Percentiles rank a stretch among this genome's conserved stretches.
Evolutionary conservation across 768 basidiomycete species (phyloP).

Genomic region (Leccinum imitatum): DNA sequence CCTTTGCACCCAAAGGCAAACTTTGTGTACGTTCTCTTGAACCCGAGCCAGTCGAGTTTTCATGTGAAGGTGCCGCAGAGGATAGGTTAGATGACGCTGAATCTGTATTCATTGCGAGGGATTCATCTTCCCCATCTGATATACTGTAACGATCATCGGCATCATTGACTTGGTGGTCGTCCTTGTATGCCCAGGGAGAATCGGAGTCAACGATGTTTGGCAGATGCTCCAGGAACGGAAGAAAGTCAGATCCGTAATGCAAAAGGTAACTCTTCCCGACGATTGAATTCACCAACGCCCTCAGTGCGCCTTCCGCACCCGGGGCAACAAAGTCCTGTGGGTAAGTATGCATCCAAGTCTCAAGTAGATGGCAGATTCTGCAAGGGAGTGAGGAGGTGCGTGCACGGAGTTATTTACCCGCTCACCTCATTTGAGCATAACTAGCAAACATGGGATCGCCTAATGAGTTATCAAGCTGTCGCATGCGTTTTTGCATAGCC

Average conservation of each 20-base stretch:
- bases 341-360: slow-evolving; percentile 75
- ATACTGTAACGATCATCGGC: slow-evolving; percentile 60
- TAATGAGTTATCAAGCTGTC: slow-evolving; percentile 66
- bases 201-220: slow-evolving; percentile 67
- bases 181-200: slow-evolving; percentile 70
- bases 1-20: slow-evolving; percentile 52
- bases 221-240: slow-evolving; percentile 74
- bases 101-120: slow-evolving; percentile 31
- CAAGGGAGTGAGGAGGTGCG: slow-evolving; percentile 3
- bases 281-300: slow-evolving; percentile 76
- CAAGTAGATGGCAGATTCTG: slow-evolving; percentile 79
- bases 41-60: slow-evolving; percentile 25
- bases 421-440: slow-evolving; percentile 84
- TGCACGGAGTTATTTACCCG: background rate
- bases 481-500: slow-evolving; percentile 86
- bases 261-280: slow-evolving; percentile 77
- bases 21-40: slow-evolving; percentile 68
- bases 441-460: slow-evolving; percentile 85
- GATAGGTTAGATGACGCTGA: slow-evolving; percentile 30
- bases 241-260: slow-evolving; percentile 81
- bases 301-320: slow-evolving; percentile 69
- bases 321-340: slow-evolving; percentile 78
- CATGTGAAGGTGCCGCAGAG: slow-evolving; percentile 20
- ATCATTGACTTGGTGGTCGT: slow-evolving; percentile 55
- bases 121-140: slow-evolving; percentile 54